Evolutionary conservation across 1,284 basidiomycete genomes (phyloP).

Genomic region (Leccinum ambiguum): DNA sequence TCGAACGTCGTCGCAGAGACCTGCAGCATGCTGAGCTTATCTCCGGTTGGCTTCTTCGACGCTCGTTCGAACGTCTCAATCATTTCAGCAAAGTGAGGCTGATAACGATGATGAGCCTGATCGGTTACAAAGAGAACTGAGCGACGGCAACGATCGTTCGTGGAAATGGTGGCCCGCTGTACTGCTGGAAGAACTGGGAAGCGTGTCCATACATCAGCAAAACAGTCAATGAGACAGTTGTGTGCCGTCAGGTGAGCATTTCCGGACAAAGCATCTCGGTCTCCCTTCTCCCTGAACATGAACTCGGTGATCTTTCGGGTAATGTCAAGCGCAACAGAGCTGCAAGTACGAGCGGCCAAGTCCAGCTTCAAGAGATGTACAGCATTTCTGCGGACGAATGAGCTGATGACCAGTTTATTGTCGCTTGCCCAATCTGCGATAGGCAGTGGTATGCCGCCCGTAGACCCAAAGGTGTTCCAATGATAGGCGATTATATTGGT

Average conservation of each 20-base stretch:
- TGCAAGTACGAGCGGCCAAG: conserved; percentile 28
- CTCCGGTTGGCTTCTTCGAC: too few species aligned
- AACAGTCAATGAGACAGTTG: conserved; percentile 55
- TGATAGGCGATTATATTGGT: conserved; percentile 43
- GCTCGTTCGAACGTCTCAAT: too few species aligned
- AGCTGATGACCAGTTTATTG: conserved; percentile 38
- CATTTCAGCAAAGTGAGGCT: conserved; percentile 13
- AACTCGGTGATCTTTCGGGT: conserved; percentile 55
- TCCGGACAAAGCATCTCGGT: conserved; percentile 17
- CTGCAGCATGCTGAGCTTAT: too few species aligned
- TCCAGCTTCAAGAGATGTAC: conserved; percentile 46
- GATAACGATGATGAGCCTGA: conserved; percentile 34
- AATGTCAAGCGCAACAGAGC: conserved; percentile 49
- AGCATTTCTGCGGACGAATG: conserved; percentile 40
- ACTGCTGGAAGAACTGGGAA: too few species aligned
- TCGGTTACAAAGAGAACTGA: conserved; percentile 45
- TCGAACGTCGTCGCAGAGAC: too few species aligned
- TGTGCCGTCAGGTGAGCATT: conserved; percentile 33
- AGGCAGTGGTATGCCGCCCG: conserved; percentile 40
- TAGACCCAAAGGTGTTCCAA: conserved; percentile 55
- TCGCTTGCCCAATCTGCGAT: conserved; percentile 30
- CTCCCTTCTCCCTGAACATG: conserved; percentile 44
- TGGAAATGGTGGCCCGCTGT: conserved; percentile 6
- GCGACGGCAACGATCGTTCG: conserved; percentile 28
- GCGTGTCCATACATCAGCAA: conserved; percentile 23